These are phyloP conservation scores for Yamadazyma endophytica DNA, from an alignment of 805 yeast genomes.

Conservation along the genomic window DNA sequence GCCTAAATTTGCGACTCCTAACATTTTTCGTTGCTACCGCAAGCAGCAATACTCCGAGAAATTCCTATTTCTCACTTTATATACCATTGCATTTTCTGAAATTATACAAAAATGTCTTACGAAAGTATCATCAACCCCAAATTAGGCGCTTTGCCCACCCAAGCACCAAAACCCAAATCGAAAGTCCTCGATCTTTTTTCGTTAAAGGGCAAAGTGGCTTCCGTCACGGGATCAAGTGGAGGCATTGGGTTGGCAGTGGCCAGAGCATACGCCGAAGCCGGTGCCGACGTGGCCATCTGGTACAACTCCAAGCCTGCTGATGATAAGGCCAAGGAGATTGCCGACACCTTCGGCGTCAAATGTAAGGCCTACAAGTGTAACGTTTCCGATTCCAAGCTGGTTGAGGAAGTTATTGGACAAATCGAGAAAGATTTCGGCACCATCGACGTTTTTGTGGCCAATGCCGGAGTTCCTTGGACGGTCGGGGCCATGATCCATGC, in stretches of 20 bases:
- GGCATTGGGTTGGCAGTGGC: conserved; percentile 85
- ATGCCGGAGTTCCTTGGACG: conserved; percentile 86
- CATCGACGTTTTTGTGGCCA: conserved; percentile 81
- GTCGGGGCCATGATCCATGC: conserved; percentile 48
- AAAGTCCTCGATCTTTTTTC: conserved; percentile 67
- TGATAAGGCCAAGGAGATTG: conserved; percentile 53
- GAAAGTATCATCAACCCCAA: conserved; percentile 18
- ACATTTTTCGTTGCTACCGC: too few species aligned
- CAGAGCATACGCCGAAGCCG: conserved; percentile 80
- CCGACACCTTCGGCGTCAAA: conserved; percentile 55
- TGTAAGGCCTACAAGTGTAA: conserved; percentile 63
- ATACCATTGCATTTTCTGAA: too few species aligned
- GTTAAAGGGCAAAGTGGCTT: conserved; percentile 76
- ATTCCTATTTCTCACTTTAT: too few species aligned
- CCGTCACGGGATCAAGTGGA: conserved; percentile 79
- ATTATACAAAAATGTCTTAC: conserved; percentile 12
- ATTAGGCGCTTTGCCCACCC: conserved; percentile 46
- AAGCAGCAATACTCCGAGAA: too few species aligned
- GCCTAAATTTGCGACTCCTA: too few species aligned
- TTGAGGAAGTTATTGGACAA: conserved; percentile 44
- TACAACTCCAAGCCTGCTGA: conserved; percentile 52
- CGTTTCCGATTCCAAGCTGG: conserved; percentile 46
- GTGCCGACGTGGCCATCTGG: conserved; percentile 66
- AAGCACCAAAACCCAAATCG: conserved; percentile 48
- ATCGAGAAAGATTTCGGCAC: conserved; percentile 69